These are phyloP conservation scores for Blastocrithidia nonstop DNA, from an alignment of 208 protist genomes.

Conservation along the genomic window DNA sequence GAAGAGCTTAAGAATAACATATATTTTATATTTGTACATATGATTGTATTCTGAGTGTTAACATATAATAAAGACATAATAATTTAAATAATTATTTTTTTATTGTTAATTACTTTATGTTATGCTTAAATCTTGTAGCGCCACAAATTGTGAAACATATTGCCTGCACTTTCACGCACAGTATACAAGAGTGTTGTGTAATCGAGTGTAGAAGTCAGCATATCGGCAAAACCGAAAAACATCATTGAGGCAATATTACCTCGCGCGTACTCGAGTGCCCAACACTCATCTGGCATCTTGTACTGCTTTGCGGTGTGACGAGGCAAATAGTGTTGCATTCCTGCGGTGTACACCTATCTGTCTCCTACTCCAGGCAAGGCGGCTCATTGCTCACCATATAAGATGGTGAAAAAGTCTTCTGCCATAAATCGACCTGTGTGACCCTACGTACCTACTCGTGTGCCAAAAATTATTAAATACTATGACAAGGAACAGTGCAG, in stretches of 20 bases:
- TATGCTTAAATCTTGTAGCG: slow-evolving; percentile 75
- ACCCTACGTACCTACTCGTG: slow-evolving; percentile 74
- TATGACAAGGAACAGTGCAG: slow-evolving; percentile 84
- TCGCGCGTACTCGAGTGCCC: slow-evolving; percentile 84
- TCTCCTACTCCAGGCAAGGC: slow-evolving; percentile 14
- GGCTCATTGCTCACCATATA: slow-evolving; percentile 85
- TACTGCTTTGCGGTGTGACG: slow-evolving; percentile 68
- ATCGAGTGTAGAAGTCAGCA: slow-evolving; percentile 71
- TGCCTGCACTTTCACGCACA: slow-evolving; percentile 33
- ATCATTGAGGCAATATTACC: slow-evolving; percentile 86
- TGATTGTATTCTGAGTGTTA: no score
- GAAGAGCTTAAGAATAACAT: no score
- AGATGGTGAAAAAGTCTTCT: slow-evolving; percentile 84
- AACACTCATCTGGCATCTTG: slow-evolving; percentile 83
- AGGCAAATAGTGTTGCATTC: slow-evolving; percentile 62
- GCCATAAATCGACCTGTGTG: slow-evolving; percentile 75
- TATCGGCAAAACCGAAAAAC: slow-evolving; percentile 82
- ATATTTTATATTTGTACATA: no score
- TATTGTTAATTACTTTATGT: no score
- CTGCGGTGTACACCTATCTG: slow-evolving; percentile 46
- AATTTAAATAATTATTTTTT: no score
- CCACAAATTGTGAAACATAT: slow-evolving; percentile 56
- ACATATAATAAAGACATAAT: no score
- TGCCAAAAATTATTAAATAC: slow-evolving; percentile 89
- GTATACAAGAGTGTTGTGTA: slow-evolving; percentile 50